Evolutionary conservation across 2,329 filamentous ascomycete species (phyloP).

Genomic region (Penicillium sp.): DNA sequence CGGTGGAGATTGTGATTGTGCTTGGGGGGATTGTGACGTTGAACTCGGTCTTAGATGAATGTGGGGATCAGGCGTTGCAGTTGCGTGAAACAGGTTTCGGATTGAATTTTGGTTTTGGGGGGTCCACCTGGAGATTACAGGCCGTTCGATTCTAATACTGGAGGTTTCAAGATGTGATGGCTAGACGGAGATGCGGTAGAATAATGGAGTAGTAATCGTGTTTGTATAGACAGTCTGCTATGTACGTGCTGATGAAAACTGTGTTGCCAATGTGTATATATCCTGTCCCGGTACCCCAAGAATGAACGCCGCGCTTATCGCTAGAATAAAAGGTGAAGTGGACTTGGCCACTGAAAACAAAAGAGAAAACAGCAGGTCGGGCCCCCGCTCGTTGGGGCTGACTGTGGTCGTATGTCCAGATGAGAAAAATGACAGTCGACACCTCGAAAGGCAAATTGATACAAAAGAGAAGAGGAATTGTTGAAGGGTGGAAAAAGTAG

Average conservation of each 20-base stretch:
- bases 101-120: too few species aligned
- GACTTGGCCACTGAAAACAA: background rate
- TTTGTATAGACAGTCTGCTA: background rate
- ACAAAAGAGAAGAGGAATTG: background rate
- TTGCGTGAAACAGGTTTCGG: too few species aligned
- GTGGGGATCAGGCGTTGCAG: background rate
- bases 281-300: background rate
- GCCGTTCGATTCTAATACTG: too few species aligned
- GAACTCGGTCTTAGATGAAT: background rate
- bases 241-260: background rate
- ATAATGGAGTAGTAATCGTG: background rate
- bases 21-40: too few species aligned
- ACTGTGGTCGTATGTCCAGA: background rate
- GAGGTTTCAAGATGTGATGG: background rate
- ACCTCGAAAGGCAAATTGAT: background rate
- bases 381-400: constrained; percentile 8
- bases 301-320: background rate
- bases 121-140: too few species aligned
- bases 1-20: background rate
- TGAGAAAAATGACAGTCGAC: background rate
- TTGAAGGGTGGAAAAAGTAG: background rate
- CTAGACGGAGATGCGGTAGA: background rate
- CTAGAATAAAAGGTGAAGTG: background rate
- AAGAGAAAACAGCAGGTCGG: constrained; percentile 3
- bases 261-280: background rate